Percentiles rank a stretch among this genome's conserved stretches.
These are phyloP conservation scores for Daedalea quercina DNA, from an alignment of 768 basidiomycete genomes.

Conservation along the genomic window DNA sequence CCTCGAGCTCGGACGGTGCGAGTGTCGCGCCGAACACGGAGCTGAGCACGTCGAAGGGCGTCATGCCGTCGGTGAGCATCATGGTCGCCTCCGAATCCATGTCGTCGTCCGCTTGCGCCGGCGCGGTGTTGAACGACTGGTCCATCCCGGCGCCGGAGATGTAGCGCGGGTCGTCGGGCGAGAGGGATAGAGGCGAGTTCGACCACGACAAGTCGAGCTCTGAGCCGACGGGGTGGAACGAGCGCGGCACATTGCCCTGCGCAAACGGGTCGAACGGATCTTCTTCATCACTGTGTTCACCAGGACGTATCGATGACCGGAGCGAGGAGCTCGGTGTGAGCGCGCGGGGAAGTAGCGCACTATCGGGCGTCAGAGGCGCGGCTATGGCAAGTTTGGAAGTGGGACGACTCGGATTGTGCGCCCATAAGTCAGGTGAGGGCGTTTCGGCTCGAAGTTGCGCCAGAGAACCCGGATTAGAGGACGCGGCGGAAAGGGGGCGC, in stretches of 20 bases:
- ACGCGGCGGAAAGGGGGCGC: slow-evolving; percentile 71
- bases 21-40: slow-evolving; percentile 91
- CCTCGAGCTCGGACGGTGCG: slow-evolving; percentile 87
- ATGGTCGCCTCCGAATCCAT: slow-evolving; percentile 47
- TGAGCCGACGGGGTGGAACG: slow-evolving; percentile 52
- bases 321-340: slow-evolving; percentile 65
- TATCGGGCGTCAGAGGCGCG: slow-evolving; percentile 79
- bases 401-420: slow-evolving; percentile 59
- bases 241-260: slow-evolving; percentile 40
- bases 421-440: slow-evolving; percentile 88
- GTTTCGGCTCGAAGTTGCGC: slow-evolving; percentile 58
- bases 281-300: slow-evolving; percentile 66
- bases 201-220: slow-evolving; percentile 57
- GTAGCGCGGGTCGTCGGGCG: slow-evolving; percentile 41
- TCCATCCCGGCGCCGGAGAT: slow-evolving; percentile 2
- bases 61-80: slow-evolving; percentile 86
- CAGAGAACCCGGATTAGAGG: slow-evolving; percentile 50
- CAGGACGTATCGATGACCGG: slow-evolving; percentile 54
- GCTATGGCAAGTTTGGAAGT: slow-evolving; percentile 88
- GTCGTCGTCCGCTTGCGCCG: slow-evolving; percentile 18
- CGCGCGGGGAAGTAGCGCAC: slow-evolving; percentile 42
- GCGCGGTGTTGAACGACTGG: not conserved
- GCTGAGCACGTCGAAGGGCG: slow-evolving; percentile 91
- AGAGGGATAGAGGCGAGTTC: slow-evolving; percentile 44
- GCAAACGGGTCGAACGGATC: slow-evolving; percentile 81